phyloP scores from a whole-genome alignment of 352 stramenopile species.

The Hyaloperonospora brassicae region DNA sequence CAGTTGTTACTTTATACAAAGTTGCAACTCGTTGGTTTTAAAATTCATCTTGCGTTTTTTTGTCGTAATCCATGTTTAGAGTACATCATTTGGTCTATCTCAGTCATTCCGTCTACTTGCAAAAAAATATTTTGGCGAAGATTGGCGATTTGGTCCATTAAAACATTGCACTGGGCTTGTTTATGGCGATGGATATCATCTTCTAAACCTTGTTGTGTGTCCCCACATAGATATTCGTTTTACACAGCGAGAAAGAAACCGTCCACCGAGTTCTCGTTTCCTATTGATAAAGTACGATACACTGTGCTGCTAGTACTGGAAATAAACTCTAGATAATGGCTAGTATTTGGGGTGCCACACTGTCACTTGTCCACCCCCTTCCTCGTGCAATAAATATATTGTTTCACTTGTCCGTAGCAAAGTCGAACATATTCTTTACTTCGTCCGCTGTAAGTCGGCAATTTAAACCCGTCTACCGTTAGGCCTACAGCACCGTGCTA shows the following conservation, averaged over 20 bases:
- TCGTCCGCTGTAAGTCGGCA: neutral
- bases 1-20: neutral
- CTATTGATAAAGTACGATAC: neutral
- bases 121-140: constrained; percentile 6
- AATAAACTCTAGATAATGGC: neutral
- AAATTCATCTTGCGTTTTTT: constrained; percentile 5
- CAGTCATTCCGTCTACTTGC: constrained; percentile 10
- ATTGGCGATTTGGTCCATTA: constrained; percentile 6
- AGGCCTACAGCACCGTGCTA: neutral
- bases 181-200: constrained; percentile 10
- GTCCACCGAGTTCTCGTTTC: neutral
- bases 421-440: neutral
- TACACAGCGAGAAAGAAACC: neutral
- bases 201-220: constrained; percentile 9
- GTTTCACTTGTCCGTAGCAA: neutral
- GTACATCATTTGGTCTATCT: constrained; percentile 12
- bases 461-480: neutral
- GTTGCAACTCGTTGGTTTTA: constrained; percentile 7
- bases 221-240: constrained; percentile 7
- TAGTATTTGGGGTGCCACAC: neutral
- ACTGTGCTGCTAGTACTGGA: neutral
- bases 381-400: neutral
- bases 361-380: neutral
- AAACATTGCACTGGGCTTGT: constrained; percentile 3
- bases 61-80: constrained; percentile 1